These are phyloP conservation scores for Aspergillus sclerotiicarbonarius DNA, from an alignment of 495 filamentous ascomycete species.

Conservation along the genomic window DNA sequence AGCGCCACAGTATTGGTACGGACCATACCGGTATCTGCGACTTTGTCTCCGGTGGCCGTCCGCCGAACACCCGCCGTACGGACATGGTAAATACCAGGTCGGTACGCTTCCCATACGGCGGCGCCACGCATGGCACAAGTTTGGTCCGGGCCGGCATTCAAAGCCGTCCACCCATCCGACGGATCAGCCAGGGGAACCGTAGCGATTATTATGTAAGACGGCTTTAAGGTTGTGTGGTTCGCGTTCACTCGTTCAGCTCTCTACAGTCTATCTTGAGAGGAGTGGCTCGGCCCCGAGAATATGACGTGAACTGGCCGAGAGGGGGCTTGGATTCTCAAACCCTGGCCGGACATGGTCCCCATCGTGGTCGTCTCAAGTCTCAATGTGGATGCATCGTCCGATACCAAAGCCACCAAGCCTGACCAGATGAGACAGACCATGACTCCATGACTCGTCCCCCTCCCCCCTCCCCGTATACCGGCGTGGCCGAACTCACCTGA, in stretches of 20 bases:
- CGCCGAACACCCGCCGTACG: too few relatives aligned
- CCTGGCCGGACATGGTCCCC: neutral
- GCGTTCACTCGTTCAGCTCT: too few relatives aligned
- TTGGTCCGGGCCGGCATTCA: neutral
- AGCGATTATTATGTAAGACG: neutral
- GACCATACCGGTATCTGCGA: too few relatives aligned
- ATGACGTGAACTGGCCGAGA: neutral
- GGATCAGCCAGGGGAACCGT: neutral
- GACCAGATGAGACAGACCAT: neutral
- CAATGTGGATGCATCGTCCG: neutral
- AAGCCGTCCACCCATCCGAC: neutral
- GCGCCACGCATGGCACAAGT: too few relatives aligned
- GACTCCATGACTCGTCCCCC: neutral
- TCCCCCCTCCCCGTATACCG: neutral
- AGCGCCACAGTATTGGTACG: too few relatives aligned
- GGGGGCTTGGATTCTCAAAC: neutral
- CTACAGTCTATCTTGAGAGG: neutral
- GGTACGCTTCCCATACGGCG: too few relatives aligned
- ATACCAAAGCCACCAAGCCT: neutral
- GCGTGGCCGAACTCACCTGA: neutral
- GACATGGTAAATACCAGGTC: too few relatives aligned
- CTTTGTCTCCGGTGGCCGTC: too few relatives aligned
- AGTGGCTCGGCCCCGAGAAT: neutral
- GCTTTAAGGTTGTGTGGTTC: too few relatives aligned
- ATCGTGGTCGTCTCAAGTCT: neutral